phyloP scores from a whole-genome alignment of 805 yeast species.

The Schwanniomyces sp. region DNA sequence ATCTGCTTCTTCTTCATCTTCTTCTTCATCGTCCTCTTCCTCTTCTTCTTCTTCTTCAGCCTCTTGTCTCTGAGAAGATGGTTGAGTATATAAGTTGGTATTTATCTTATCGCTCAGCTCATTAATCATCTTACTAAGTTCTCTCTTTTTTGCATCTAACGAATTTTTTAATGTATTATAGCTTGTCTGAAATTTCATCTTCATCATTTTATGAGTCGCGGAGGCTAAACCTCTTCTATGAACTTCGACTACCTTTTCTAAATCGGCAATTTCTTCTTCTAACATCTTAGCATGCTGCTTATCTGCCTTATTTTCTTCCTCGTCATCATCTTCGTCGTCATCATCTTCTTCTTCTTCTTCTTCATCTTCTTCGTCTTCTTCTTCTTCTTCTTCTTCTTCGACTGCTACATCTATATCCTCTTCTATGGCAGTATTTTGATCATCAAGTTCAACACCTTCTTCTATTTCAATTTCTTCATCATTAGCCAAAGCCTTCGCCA shows the following conservation, averaged over 20 bases:
- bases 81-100: conserved; percentile 11
- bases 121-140: conserved; percentile 40
- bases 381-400: conserved; percentile 55
- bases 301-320: conserved; percentile 52
- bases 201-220: conserved; percentile 81
- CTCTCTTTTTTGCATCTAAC: conserved; percentile 74
- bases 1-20: conserved; percentile 28
- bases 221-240: conserved; percentile 71
- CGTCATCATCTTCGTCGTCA: conserved; percentile 49
- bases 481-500: conserved; percentile 54
- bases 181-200: conserved; percentile 80
- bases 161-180: conserved; percentile 77
- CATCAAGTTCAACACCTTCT: conserved; percentile 10
- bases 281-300: conserved; percentile 59
- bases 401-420: conserved; percentile 47
- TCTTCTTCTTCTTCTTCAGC: conserved; percentile 29
- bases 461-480: conserved; percentile 17
- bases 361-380: conserved; percentile 55
- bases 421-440: conserved; percentile 14
- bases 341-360: conserved; percentile 55
- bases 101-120: conserved; percentile 24
- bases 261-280: conserved; percentile 81
- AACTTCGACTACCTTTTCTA: conserved; percentile 72
- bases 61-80: background rate
- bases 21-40: conserved; percentile 25